These are phyloP conservation scores for Talaromyces pinophilus DNA, from an alignment of 2,329 filamentous ascomycete species.

Conservation along the genomic window DNA sequence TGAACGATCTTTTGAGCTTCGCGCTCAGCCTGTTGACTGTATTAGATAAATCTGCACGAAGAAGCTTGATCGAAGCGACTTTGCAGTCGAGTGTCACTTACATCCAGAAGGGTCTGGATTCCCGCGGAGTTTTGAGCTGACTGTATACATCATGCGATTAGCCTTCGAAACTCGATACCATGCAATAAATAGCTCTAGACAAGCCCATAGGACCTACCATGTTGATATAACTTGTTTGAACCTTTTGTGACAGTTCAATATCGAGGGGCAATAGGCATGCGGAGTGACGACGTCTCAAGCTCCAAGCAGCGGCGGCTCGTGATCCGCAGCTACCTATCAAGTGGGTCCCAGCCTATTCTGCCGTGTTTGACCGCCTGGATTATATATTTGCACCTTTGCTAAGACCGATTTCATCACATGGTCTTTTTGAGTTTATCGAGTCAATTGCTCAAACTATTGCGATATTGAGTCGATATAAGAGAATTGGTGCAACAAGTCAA, in stretches of 20 bases:
- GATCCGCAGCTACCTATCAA: constrained; percentile 1
- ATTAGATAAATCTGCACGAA: not conserved
- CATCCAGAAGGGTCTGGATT: constrained; percentile 98
- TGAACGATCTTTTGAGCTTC: constrained; percentile 99
- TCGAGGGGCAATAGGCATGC: constrained; percentile 12
- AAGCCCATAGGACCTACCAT: constrained; percentile 17
- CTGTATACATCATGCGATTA: constrained; percentile 50
- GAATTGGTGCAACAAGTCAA: not conserved
- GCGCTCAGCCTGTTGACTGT: constrained; percentile 73
- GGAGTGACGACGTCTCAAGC: constrained; percentile 11
- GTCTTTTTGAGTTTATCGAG: not conserved
- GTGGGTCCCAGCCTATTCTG: constrained; percentile 17
- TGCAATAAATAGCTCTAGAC: too few species aligned
- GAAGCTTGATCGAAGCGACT: not conserved
- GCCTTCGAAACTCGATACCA: not conserved
- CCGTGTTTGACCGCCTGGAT: constrained; percentile 6
- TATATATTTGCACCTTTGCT: not conserved
- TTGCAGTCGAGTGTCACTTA: constrained; percentile 53
- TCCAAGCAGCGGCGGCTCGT: constrained; percentile 6
- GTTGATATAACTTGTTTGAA: not conserved
- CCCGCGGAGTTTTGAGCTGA: constrained; percentile 97
- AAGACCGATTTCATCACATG: not conserved
- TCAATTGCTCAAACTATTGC: not conserved
- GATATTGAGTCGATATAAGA: too few species aligned
- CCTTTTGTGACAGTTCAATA: not conserved